These are phyloP conservation scores for Termitomyces sp. DNA, from an alignment of 768 basidiomycete species.

Conservation along the genomic window DNA sequence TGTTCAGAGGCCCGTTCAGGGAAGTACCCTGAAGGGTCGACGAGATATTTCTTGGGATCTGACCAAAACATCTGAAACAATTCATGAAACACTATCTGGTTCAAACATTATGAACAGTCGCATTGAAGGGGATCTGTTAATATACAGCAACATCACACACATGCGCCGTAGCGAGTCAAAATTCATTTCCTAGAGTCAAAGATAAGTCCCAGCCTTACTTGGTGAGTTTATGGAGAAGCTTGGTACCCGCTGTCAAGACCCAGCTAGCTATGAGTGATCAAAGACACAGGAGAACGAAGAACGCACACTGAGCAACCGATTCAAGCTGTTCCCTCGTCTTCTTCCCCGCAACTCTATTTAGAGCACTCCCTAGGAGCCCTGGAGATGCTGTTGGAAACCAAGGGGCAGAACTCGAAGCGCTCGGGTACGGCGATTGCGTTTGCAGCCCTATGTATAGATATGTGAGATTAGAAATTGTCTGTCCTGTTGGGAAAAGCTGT, in stretches of 20 bases:
- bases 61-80: background rate
- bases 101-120: background rate
- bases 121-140: background rate
- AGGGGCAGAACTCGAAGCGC: conserved; percentile 22
- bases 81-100: background rate
- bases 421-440: conserved; percentile 21
- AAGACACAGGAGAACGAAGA: conserved; percentile 7
- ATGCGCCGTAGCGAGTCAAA: background rate
- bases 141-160: background rate
- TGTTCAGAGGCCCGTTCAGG: background rate
- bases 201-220: conserved; percentile 6
- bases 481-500: background rate
- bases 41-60: background rate
- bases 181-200: background rate
- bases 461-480: conserved; percentile 5
- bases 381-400: conserved; percentile 27
- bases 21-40: conserved; percentile 3
- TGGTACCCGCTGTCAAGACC: conserved; percentile 29
- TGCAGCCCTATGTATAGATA: conserved; percentile 21
- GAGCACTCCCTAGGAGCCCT: conserved; percentile 38
- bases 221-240: conserved; percentile 31
- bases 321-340: conserved; percentile 49
- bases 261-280: conserved; percentile 13
- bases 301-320: conserved; percentile 53
- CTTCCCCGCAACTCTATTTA: conserved; percentile 49